Evolutionary conservation across 2,329 filamentous ascomycete species (phyloP).

Genomic region (Diaporthe aspalathi): DNA sequence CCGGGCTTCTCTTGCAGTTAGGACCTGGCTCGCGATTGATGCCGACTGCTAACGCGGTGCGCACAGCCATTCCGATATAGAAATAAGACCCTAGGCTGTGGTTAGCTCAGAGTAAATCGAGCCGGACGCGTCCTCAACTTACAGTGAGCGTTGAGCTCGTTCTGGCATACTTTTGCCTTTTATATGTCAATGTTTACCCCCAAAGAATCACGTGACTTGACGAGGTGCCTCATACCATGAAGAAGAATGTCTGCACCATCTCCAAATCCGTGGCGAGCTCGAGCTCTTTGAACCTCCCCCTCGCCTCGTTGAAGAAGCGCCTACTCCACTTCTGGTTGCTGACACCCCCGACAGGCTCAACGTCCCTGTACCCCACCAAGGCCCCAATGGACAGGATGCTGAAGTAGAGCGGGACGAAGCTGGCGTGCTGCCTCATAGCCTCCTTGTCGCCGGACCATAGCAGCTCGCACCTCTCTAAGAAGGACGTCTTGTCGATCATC

Average conservation of each 20-base stretch:
- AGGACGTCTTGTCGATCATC: conserved; percentile 52
- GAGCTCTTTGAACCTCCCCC: conserved; percentile 51
- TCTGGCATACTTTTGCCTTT: conserved; percentile 59
- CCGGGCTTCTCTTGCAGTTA: conserved; percentile 48
- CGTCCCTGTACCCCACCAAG: conserved; percentile 56
- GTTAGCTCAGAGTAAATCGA: too few relatives aligned
- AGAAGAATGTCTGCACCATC: conserved; percentile 59
- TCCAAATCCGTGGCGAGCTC: conserved; percentile 59
- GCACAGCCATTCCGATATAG: conserved; percentile 59
- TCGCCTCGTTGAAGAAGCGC: conserved; percentile 57
- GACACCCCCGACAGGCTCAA: conserved; percentile 55
- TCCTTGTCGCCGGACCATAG: conserved; percentile 51
- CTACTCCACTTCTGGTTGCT: conserved; percentile 59
- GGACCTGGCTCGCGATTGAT: conserved; percentile 55
- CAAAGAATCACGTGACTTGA: too few relatives aligned
- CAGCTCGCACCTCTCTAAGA: conserved; percentile 55
- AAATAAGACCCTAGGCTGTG: conserved; percentile 52
- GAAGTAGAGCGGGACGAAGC: conserved; percentile 60
- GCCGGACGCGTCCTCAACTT: too few relatives aligned
- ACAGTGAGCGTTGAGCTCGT: conserved; percentile 59
- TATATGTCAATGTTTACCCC: too few relatives aligned
- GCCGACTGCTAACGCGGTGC: conserved; percentile 59
- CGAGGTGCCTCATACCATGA: conserved; percentile 46
- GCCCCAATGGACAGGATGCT: conserved; percentile 59
- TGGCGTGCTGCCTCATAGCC: conserved; percentile 45